Base-by-base conservation (phyloP, 2,329 filamentous ascomycete genomes). In the Neobulgaria alba region DNA sequence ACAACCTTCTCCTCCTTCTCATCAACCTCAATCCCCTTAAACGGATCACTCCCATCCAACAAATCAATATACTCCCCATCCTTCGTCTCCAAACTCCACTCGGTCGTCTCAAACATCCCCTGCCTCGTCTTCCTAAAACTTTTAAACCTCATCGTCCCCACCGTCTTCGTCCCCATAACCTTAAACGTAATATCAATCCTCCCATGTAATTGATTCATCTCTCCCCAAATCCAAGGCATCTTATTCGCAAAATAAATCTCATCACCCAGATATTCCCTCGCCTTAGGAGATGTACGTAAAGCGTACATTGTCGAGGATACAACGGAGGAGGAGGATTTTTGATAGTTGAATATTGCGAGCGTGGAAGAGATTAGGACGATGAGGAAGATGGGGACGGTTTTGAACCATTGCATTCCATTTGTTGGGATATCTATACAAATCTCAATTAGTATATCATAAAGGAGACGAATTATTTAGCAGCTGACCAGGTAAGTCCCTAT, bases 341-440 rank as follows among this genome's bases (percentile, higher is more conserved):
- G 90, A 75, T 98, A 96, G 74, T 98, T 98, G 82, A 98, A 96
- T 64, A 98, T 95, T 53, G 83, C 86, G 45, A 93, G 67, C 51
- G 81, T 80, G 51, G 81, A 82, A 41, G 73, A 70, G 36, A 76
- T 74, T 53, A 95, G 77, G 48, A 86, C 68, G 48, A 75, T 63
- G 39, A 82, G 61, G 72, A 96, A 96, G 60, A 94, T 67, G 39
- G 90, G 90, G 23, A 95, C 64, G 1, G 86, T 87, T 54, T 75
- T 75, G 41, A 71, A 60, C 83, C 84, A 89, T 52, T 72, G 70
- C 58, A 59, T 59, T 33, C 58, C 58, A 41, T 48, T 50, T 35
- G 52, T 37, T 14, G 51, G 48, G 23, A 57, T 46, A 17, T 58
- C 54, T 58, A 26, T 2, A 30, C 7, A 12, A 26, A 3, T 8